Percentiles rank a stretch among this genome's conserved stretches.
These are phyloP conservation scores for Tilletia caries DNA, from an alignment of 1,284 basidiomycete genomes.

Conservation along the genomic window DNA sequence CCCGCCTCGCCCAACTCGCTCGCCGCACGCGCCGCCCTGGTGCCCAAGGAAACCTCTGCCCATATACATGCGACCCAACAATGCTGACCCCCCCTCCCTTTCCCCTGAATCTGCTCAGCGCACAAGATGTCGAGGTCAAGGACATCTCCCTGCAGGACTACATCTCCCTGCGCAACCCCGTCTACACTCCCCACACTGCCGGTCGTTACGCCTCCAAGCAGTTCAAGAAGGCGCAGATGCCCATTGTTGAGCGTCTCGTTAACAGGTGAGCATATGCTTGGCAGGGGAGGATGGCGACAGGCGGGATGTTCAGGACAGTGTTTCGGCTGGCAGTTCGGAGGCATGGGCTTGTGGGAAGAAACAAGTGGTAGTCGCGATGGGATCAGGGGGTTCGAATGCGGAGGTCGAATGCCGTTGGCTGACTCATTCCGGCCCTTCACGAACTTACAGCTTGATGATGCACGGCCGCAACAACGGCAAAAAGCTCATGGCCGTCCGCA, in stretches of 20 bases:
- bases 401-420: neutral
- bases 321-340: neutral
- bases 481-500: constrained; percentile 98
- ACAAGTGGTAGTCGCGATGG: too few relatives aligned
- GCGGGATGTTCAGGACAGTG: neutral
- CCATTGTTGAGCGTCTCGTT: constrained; percentile 97
- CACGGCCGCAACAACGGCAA: constrained; percentile 99
- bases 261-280: constrained; percentile 69
- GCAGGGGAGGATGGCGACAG: neutral
- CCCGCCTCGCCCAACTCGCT: too few relatives aligned
- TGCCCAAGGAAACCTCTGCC: too few relatives aligned
- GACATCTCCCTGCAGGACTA: constrained; percentile 93
- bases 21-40: too few relatives aligned
- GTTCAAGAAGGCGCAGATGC: constrained; percentile 99
- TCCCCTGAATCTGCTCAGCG: constrained; percentile 27
- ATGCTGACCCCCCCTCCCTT: neutral
- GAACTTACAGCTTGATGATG: constrained; percentile 76
- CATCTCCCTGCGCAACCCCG: constrained; percentile 97
- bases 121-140: constrained; percentile 87
- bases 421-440: neutral
- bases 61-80: too few relatives aligned
- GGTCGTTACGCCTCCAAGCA: constrained; percentile 99
- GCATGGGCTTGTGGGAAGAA: neutral
- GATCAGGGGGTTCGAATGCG: too few relatives aligned
- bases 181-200: constrained; percentile 94